Conservation (phyloP, 208 protist genomes). For the Acanthamoeba castellanii region DNA sequence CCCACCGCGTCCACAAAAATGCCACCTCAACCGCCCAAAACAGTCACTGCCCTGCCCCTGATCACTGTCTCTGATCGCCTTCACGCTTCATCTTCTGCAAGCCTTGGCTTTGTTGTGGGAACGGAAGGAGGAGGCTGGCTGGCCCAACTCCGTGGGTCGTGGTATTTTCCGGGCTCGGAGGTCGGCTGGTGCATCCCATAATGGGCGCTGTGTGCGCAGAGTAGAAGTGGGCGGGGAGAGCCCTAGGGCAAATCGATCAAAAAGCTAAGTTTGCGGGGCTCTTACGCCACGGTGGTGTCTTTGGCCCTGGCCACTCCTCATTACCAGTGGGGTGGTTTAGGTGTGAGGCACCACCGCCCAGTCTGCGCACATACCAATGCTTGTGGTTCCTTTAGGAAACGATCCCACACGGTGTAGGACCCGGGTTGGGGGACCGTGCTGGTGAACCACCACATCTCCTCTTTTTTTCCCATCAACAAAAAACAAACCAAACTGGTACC, state of each 20-base stretch:
- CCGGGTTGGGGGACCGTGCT: constrained; percentile 43
- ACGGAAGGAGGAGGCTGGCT: too few species aligned
- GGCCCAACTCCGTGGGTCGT: too few species aligned
- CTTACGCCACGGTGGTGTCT: background rate
- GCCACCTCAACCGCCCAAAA: too few species aligned
- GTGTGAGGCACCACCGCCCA: constrained; percentile 2
- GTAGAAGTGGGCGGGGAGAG: too few species aligned
- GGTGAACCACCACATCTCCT: constrained; percentile 50
- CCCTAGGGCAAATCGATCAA: constrained; percentile 49
- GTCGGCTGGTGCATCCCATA: too few species aligned
- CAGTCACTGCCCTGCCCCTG: too few species aligned
- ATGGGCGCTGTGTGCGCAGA: too few species aligned
- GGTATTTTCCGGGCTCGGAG: too few species aligned
- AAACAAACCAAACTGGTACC: background rate
- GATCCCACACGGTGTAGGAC: constrained; percentile 56
- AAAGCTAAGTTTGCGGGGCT: constrained; percentile 23
- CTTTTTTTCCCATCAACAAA: background rate
- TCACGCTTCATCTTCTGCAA: too few species aligned
- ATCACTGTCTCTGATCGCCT: too few species aligned
- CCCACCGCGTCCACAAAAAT: too few species aligned
- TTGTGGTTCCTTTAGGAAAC: constrained; percentile 55
- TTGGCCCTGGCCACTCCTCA: background rate
- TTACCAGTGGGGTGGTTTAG: background rate
- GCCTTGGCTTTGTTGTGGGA: too few species aligned
- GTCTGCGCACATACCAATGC: background rate